Conservation (phyloP, 352 stramenopile species). For the Pythium insidiosum region DNA sequence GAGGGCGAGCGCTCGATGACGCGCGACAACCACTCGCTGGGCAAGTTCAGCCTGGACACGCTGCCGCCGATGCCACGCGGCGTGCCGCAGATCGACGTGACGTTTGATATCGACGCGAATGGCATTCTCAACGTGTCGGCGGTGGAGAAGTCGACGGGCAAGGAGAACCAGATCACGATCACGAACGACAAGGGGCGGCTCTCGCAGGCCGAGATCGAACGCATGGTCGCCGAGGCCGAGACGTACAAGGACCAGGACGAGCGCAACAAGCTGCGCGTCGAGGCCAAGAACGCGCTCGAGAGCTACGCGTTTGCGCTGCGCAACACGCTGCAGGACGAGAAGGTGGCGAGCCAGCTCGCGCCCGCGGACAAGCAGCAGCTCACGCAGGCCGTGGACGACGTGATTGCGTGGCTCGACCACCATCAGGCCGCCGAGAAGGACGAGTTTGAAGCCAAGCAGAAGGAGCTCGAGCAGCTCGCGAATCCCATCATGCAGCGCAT, state of each 20-base stretch:
- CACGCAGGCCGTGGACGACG: constrained; percentile 91
- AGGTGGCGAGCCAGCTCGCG: constrained; percentile 90
- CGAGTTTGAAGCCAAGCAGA: constrained; percentile 87
- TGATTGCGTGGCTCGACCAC: constrained; percentile 96
- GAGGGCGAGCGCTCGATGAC: constrained; percentile 94
- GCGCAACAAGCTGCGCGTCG: constrained; percentile 92
- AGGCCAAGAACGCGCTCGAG: constrained; percentile 95
- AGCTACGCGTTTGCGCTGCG: constrained; percentile 93
- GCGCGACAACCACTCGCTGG: constrained; percentile 87
- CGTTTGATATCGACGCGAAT: constrained; percentile 85
- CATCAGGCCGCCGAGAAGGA: constrained; percentile 75
- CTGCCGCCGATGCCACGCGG: constrained; percentile 85
- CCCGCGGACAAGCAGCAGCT: constrained; percentile 80
- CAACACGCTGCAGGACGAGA: constrained; percentile 91
- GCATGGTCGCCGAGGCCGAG: constrained; percentile 97
- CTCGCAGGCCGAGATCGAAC: constrained; percentile 96
- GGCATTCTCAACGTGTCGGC: constrained; percentile 94
- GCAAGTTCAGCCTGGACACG: constrained; percentile 80
- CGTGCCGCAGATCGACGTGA: constrained; percentile 86
- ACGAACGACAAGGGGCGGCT: constrained; percentile 97
- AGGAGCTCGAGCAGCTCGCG: constrained; percentile 84
- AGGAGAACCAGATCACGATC: constrained; percentile 97
- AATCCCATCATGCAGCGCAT: constrained; percentile 87
- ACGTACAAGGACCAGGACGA: constrained; percentile 97
- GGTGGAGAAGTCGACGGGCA: constrained; percentile 93